phyloP scores from a whole-genome alignment of 2,329 filamentous ascomycete genomes.

The Tolypocladium tropicale region DNA sequence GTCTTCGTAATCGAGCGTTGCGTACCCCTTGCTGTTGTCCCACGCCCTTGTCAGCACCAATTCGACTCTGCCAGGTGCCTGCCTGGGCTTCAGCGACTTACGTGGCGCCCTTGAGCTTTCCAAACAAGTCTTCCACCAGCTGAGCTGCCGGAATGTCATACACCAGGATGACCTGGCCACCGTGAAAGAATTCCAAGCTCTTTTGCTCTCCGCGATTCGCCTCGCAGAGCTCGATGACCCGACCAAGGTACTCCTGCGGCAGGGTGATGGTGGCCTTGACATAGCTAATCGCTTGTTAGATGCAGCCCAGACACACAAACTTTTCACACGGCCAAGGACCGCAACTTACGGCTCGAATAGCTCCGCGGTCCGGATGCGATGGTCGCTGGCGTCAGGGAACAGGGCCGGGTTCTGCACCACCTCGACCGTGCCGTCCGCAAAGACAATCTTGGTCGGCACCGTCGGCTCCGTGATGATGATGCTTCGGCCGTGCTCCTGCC shows the following conservation, averaged over 20 bases:
- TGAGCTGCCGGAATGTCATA: slow-evolving; percentile 84
- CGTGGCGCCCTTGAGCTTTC: slow-evolving; percentile 85
- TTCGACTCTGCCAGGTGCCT: not conserved
- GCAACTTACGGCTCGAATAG: slow-evolving; percentile 41
- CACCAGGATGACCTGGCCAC: slow-evolving; percentile 86
- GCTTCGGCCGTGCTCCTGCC: slow-evolving; percentile 86
- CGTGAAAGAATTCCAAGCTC: slow-evolving; percentile 82
- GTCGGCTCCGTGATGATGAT: slow-evolving; percentile 96
- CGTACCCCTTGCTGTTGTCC: slow-evolving; percentile 65
- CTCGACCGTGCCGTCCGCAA: slow-evolving; percentile 64
- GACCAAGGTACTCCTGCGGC: slow-evolving; percentile 87
- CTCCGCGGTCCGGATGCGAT: slow-evolving; percentile 30
- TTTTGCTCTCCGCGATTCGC: slow-evolving; percentile 78
- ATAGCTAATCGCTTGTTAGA: slow-evolving; percentile 31
- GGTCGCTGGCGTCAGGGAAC: slow-evolving; percentile 63
- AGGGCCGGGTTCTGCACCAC: slow-evolving; percentile 78
- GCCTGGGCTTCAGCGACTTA: slow-evolving; percentile 13
- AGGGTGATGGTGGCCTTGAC: slow-evolving; percentile 80
- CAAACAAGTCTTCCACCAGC: slow-evolving; percentile 93
- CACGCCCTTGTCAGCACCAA: not conserved
- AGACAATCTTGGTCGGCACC: slow-evolving; percentile 81
- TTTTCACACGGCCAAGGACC: not conserved
- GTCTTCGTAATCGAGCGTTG: slow-evolving; percentile 93
- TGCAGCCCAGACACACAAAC: not conserved
- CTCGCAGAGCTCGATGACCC: slow-evolving; percentile 92